Percentiles rank a stretch among this genome's conserved stretches.
Conservation (phyloP, 495 filamentous ascomycete genomes). For the Poronia punctata region DNA sequence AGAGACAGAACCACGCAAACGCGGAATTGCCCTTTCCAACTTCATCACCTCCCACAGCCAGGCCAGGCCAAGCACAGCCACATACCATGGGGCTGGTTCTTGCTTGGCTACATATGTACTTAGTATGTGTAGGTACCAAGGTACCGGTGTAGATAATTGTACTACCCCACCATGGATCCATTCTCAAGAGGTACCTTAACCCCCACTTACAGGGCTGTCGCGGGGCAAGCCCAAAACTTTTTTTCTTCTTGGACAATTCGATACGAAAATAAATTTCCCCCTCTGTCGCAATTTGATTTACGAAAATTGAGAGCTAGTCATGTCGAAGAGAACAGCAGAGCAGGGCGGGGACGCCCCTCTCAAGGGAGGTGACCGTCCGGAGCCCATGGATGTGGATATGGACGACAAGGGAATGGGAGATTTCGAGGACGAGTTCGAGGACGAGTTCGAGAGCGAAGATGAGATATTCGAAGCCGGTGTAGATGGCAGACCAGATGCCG, state of each 20-base stretch:
- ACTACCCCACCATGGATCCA: too few relatives aligned
- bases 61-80: constrained; percentile 7
- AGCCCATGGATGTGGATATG: constrained; percentile 42
- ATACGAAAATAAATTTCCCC: neutral
- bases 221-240: constrained; percentile 10
- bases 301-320: constrained; percentile 26
- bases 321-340: constrained; percentile 66
- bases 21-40: too few relatives aligned
- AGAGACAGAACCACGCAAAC: too few relatives aligned
- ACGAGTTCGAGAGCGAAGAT: constrained; percentile 95
- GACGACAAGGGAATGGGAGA: constrained; percentile 68
- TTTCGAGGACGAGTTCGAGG: constrained; percentile 94
- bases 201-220: too few relatives aligned
- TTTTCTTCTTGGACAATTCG: constrained; percentile 1
- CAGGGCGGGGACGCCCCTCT: constrained; percentile 48
- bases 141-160: too few relatives aligned
- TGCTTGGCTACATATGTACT: too few relatives aligned
- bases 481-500: constrained; percentile 85
- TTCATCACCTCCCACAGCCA: too few relatives aligned
- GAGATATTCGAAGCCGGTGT: constrained; percentile 93
- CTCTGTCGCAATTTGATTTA: neutral
- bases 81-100: constrained; percentile 25
- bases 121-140: too few relatives aligned
- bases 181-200: too few relatives aligned
- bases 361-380: constrained; percentile 63